phyloP scores from a whole-genome alignment of 768 basidiomycete species.

The Daedaleopsis sinensis region DNA sequence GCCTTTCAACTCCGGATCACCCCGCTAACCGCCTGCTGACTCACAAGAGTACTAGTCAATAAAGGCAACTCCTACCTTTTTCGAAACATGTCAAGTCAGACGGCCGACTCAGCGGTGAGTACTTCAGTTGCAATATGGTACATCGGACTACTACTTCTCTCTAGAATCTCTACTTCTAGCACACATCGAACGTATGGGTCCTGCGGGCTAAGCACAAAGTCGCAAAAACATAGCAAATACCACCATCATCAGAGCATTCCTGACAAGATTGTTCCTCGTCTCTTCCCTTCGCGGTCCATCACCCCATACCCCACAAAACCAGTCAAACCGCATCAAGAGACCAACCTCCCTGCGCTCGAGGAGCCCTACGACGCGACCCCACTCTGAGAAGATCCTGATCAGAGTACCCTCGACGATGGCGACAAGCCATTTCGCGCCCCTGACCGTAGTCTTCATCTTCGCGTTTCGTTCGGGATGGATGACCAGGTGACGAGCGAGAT shows the following conservation, averaged over 20 bases:
- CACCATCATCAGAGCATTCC: conserved; percentile 21
- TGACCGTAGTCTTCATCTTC: conserved; percentile 38
- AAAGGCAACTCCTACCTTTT: background rate
- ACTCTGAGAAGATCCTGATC: conserved; percentile 54
- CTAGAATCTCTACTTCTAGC: too few species aligned
- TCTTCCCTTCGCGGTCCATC: conserved; percentile 48
- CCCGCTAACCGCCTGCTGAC: background rate
- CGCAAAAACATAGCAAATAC: background rate
- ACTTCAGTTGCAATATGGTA: too few species aligned
- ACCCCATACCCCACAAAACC: conserved; percentile 49
- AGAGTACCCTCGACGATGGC: conserved; percentile 54
- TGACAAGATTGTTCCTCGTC: conserved; percentile 41
- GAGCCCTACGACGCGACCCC: conserved; percentile 48
- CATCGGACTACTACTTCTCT: too few species aligned
- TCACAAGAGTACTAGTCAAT: background rate
- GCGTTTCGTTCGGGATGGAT: conserved; percentile 40
- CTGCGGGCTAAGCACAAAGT: background rate
- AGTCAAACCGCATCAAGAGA: conserved; percentile 53
- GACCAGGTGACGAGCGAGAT: conserved; percentile 50
- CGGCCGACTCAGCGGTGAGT: too few species aligned
- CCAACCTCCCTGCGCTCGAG: conserved; percentile 45
- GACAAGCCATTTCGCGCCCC: conserved; percentile 39
- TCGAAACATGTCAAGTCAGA: background rate
- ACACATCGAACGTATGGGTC: background rate
- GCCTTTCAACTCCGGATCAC: background rate